Base-by-base conservation (phyloP, 2,329 filamentous ascomycete species). In the Pleurostoma richardsiae region DNA sequence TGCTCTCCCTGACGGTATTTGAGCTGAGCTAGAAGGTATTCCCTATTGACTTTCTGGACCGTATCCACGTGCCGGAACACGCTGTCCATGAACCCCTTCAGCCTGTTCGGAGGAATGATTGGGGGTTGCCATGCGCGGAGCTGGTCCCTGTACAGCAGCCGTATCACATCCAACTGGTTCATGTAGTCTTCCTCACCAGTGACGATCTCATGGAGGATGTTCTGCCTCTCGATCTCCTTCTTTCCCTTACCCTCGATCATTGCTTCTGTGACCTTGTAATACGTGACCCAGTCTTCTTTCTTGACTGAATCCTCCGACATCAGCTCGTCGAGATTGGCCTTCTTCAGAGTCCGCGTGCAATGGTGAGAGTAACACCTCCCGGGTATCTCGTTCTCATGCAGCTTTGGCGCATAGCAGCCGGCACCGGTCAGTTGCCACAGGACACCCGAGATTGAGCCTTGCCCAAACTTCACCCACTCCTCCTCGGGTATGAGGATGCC, bases 1-100 rank as follows among this genome's bases (percentile, higher is more conserved):
- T 99, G 92, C 62, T 97, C 94, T 59, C 94, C 88, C 64, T 99
- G 94, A 29, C 94, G 83, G 63, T 97, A 99, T 61, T 97, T 97
- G 57, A 99, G 79, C 64, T 96, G 92, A 2, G 92, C 87, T 28
- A 99, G 72, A 26, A 99, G 78, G 63, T 94, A 86, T 52, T 96
- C 91, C 64, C 95, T 94, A 66, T 97, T 97, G 56, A 91, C 90
- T 54, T 86, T 83, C 60, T 92, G 88, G 33, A 99, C 88, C 0
- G 83, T 82, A 53, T 97, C 92, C 2, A 94, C 82, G 59, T 90
- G 94, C 44, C 94, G 90, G 64, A 99, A 99, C 0, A 96, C 92
- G 36, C 87, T 85, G 11, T 76, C 74, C 49, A 97, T 67, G 64
- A 99, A 99, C 56, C 83, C 86, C 27, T 86, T 80, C 42, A 92